Evolutionary conservation across 225 moss, liverwort and hornwort species (phyloP).

Genomic region (Physcomitrellopsis africana): DNA sequence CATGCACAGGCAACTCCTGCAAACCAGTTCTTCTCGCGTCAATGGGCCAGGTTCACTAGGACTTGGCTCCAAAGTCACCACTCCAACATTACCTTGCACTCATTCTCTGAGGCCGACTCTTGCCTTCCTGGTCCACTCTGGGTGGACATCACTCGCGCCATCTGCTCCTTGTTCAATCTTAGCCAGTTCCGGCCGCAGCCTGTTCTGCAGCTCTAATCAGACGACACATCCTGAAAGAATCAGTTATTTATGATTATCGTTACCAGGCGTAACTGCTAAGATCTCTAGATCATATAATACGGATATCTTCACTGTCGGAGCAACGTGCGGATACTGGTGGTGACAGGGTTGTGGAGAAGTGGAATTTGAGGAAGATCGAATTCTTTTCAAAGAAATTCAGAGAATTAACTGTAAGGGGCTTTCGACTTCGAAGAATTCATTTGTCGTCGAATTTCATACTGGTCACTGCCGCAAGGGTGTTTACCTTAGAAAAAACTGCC

Average conservation of each 20-base stretch:
- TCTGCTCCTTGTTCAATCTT: slow-evolving; percentile 47
- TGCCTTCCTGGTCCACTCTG: slow-evolving; percentile 44
- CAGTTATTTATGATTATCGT: not conserved
- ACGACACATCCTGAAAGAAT: not conserved
- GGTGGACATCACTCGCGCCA: slow-evolving; percentile 49
- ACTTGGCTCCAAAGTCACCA: slow-evolving; percentile 30
- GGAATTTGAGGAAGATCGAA: not conserved
- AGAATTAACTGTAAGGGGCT: not conserved
- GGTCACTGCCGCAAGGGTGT: not conserved
- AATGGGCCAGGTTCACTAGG: slow-evolving; percentile 37
- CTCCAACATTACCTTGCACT: slow-evolving; percentile 12
- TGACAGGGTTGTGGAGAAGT: too few species aligned
- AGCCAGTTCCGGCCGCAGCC: slow-evolving; percentile 44
- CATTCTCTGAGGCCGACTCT: not conserved
- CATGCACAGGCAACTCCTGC: slow-evolving; percentile 25
- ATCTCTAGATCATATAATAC: too few species aligned
- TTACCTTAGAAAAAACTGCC: too few species aligned
- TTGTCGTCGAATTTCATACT: not conserved
- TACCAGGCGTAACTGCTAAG: too few species aligned
- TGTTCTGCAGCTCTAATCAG: slow-evolving; percentile 32
- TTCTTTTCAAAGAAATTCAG: not conserved
- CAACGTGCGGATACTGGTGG: too few species aligned
- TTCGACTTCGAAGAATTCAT: not conserved
- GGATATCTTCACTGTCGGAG: too few species aligned
- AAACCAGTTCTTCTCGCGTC: slow-evolving; percentile 38